Evolutionary conservation across 352 stramenopile species (phyloP), one percentile per base, ranked within the genome.

Genomic region (Globisporangium cylindrosporum): DNA sequence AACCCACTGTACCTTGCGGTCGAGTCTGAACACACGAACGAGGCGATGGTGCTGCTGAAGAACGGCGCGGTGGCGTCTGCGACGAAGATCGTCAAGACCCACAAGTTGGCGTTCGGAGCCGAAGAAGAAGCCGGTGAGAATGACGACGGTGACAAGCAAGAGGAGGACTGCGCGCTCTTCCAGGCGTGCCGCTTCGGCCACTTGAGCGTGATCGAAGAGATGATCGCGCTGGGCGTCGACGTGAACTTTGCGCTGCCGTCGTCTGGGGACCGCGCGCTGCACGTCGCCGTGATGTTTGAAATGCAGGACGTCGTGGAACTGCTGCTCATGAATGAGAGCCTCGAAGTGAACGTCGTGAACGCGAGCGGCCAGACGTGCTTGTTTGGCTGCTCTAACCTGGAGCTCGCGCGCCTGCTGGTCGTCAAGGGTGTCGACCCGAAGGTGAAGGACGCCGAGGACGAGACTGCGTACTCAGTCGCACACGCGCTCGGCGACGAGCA

Each of bases 201-300:
- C 49, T 43, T 91, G 38, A 76, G 69, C 32, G 82, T 91, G 48
- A 78, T 92, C 43, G 87, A 94, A 65, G 81, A 92, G 64, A 93
- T 95, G 81, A 62, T 95, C 27, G 80, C 80, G 12, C 68, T 82
- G 22, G 82, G 71, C 48, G 81, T 91, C 48, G 80, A 94, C 64
- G 61, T 94, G 25, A 92, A 92, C 73, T 91, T 89, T 38, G 70
- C 80, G 46, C 64, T 92, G 18, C 84, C 86, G 0, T 79, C 77
- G 9, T 83, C 69, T 4, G 88, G 86, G 9, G 88, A 95, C 67
- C 75, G 84, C 34, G 84, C 86, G 69, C 73, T 95, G 29, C 88
- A 94, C 68, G 81, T 94, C 25, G 85, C 84, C 41, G 78, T 91
- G 18, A 93, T 93, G 80, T 93, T 92, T 61, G 88, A 93, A 65